Conservation (phyloP, 2,329 filamentous ascomycete species). For the Periglandula ipomoeae region DNA sequence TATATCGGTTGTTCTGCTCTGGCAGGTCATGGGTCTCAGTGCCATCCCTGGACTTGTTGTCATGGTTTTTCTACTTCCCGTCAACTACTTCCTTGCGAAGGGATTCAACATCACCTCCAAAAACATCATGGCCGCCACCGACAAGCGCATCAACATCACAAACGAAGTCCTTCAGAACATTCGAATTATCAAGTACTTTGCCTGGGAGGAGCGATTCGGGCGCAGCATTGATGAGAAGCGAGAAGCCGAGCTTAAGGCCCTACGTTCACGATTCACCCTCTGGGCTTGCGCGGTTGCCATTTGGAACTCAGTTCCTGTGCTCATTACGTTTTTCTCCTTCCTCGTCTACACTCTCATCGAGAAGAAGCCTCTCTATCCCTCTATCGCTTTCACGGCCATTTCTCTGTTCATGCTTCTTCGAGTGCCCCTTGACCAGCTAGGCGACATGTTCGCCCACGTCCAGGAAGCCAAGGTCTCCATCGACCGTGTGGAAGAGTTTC, state of each 20-base stretch:
- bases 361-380: conserved; percentile 80
- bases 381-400: conserved; percentile 89
- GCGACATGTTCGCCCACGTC: conserved; percentile 97
- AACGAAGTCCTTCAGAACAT: conserved; percentile 98
- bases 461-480: conserved; percentile 96
- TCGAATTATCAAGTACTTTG: conserved; percentile 98
- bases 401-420: conserved; percentile 92
- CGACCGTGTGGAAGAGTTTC: conserved; percentile 89
- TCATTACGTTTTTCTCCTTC: conserved; percentile 97
- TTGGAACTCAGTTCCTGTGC: conserved; percentile 90
- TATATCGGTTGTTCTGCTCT: conserved; percentile 73
- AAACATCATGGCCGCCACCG: conserved; percentile 83
- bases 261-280: conserved; percentile 77
- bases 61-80: conserved; percentile 78
- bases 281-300: conserved; percentile 89
- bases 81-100: conserved; percentile 83
- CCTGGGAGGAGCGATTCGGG: conserved; percentile 90
- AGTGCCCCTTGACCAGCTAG: conserved; percentile 87
- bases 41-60: conserved; percentile 88
- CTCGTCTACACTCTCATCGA: conserved; percentile 86
- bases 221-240: conserved; percentile 85
- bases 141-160: conserved; percentile 90
- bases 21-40: conserved; percentile 82
- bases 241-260: conserved; percentile 62
- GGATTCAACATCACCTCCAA: conserved; percentile 84